A percentile compares a stretch with the other conserved stretches of the same genome.
Evolutionary conservation across 176 grass and related monocot species (phyloP).

Genomic region (Puccinellia tenuiflora): DNA sequence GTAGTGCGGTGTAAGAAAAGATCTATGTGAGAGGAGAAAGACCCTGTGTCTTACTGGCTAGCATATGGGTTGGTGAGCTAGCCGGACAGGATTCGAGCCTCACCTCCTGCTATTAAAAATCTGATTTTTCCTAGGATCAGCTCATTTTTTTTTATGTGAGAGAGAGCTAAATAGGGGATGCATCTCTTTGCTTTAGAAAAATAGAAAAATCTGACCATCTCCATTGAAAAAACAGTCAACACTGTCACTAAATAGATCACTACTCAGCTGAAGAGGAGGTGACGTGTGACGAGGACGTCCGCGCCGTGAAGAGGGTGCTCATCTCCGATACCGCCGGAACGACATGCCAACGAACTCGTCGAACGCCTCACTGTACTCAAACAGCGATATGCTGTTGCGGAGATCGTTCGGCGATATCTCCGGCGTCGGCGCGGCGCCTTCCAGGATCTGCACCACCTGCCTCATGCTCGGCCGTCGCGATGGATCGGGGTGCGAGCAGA

Average conservation of each 20-base stretch:
- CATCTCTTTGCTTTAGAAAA: too few species aligned
- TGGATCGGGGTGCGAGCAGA: constrained; percentile 66
- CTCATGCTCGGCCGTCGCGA: constrained; percentile 54
- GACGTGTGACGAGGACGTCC: neutral
- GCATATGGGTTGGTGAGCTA: too few species aligned
- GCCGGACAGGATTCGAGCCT: too few species aligned
- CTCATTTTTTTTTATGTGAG: too few species aligned
- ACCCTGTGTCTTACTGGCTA: too few species aligned
- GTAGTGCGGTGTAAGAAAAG: too few species aligned
- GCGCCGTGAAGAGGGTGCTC: neutral
- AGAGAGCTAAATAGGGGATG: too few species aligned
- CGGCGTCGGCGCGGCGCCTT: constrained; percentile 29
- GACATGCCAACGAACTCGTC: constrained; percentile 38
- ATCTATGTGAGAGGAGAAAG: too few species aligned
- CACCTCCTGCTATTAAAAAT: too few species aligned
- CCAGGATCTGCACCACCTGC: constrained; percentile 55
- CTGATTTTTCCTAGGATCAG: too few species aligned
- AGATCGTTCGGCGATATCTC: constrained; percentile 23
- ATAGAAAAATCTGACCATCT: too few species aligned
- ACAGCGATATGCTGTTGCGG: neutral
- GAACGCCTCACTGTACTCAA: constrained; percentile 35
- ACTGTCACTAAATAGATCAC: neutral
- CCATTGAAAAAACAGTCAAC: too few species aligned
- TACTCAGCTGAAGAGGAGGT: neutral
- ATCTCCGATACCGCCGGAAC: constrained; percentile 17